phyloP scores from a whole-genome alignment of 75 land plant species.

The Pinus tabuliformis region DNA sequence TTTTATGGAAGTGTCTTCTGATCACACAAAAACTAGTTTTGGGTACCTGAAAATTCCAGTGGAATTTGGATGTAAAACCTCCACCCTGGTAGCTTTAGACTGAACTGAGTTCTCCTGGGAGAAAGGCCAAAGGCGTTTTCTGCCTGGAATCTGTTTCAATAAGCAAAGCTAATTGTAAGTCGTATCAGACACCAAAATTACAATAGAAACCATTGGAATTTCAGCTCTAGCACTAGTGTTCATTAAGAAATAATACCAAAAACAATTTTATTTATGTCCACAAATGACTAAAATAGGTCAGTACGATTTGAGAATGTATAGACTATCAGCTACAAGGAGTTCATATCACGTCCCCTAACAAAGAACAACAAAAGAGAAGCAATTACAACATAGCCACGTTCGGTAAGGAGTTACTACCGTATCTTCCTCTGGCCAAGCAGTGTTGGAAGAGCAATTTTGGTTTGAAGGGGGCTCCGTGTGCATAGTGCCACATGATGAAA shows the following conservation, averaged over 20 bases:
- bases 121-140: conserved; percentile 2
- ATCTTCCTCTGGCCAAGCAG: conserved; percentile 8
- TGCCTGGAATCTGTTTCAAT: conserved; percentile 9
- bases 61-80: not conserved
- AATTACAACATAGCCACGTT: too few species aligned
- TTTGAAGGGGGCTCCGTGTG: conserved; percentile 11
- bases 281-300: not conserved
- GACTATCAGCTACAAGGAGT: too few species aligned
- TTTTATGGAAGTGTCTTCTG: not conserved
- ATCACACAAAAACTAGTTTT: not conserved
- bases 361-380: too few species aligned
- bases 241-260: too few species aligned
- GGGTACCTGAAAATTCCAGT: conserved; percentile 1
- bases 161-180: not conserved
- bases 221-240: too few species aligned
- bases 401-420: not conserved
- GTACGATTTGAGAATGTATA: not conserved
- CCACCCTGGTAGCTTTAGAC: not conserved
- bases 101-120: not conserved
- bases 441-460: conserved; percentile 7
- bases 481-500: not conserved
- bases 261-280: too few species aligned
- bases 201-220: too few species aligned
- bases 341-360: too few species aligned
- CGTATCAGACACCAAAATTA: too few species aligned